These are phyloP conservation scores for Phytophthora crassamura DNA, from an alignment of 352 stramenopile species.

Conservation along the genomic window DNA sequence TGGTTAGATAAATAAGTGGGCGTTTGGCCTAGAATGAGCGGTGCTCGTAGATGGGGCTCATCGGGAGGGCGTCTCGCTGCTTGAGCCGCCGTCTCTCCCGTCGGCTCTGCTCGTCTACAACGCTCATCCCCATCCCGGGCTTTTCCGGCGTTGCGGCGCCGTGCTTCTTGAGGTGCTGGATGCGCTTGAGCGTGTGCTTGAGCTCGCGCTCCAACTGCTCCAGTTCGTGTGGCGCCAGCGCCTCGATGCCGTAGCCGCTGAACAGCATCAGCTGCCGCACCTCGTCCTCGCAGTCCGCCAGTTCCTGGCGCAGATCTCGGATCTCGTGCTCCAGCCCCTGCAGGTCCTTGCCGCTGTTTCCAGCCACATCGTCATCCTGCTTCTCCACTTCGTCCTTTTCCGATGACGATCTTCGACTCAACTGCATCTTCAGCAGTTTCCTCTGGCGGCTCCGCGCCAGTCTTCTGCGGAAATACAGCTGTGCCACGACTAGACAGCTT, in stretches of 20 bases:
- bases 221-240: constrained; percentile 51
- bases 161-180: constrained; percentile 54
- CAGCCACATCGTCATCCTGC: background rate
- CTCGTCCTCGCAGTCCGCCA: constrained; percentile 79
- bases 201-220: constrained; percentile 64
- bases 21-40: constrained; percentile 17
- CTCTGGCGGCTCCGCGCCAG: constrained; percentile 16
- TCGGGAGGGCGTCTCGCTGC: constrained; percentile 23
- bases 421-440: constrained; percentile 15
- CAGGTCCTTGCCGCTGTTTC: constrained; percentile 9
- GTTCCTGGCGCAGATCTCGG: constrained; percentile 67
- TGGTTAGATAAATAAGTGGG: constrained; percentile 34
- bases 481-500: constrained; percentile 51
- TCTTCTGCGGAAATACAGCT: constrained; percentile 35
- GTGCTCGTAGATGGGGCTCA: constrained; percentile 36
- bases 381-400: constrained; percentile 1
- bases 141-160: constrained; percentile 18
- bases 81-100: constrained; percentile 25
- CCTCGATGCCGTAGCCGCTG: constrained; percentile 78
- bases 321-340: constrained; percentile 67
- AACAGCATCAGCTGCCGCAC: constrained; percentile 78
- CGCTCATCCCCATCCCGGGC: background rate
- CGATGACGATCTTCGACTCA: constrained; percentile 18
- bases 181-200: constrained; percentile 55
- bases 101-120: constrained; percentile 17